Percentiles rank a stretch among this genome's conserved stretches.
Evolutionary conservation across 2,329 filamentous ascomycete species (phyloP).

Genomic region (Scedosporium aurantiacum): DNA sequence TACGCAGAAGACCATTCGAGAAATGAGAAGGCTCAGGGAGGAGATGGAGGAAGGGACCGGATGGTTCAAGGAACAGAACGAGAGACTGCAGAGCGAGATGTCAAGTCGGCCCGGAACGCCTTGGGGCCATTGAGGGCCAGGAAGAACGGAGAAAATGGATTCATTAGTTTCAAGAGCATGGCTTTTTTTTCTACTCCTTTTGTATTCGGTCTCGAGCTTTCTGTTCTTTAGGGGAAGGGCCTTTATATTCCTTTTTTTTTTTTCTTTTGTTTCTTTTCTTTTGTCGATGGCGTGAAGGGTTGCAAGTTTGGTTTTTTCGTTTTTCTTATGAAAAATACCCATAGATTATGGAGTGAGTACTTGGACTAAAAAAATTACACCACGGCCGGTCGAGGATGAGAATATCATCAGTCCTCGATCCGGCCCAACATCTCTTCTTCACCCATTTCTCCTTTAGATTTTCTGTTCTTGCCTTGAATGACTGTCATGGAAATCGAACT

Average conservation of each 20-base stretch:
- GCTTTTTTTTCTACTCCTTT: too few relatives aligned
- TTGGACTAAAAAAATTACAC: neutral
- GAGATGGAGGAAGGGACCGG: conserved; percentile 35
- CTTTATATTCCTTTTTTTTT: conserved; percentile 8
- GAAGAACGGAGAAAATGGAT: neutral
- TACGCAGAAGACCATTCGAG: conserved; percentile 25
- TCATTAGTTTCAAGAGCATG: too few relatives aligned
- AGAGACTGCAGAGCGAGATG: conserved; percentile 26
- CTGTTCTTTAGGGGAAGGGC: too few relatives aligned
- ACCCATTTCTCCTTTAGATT: neutral
- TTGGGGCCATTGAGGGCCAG: conserved; percentile 18
- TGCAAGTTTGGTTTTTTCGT: neutral
- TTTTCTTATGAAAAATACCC: conserved; percentile 2
- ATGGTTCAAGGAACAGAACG: conserved; percentile 36
- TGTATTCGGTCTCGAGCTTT: too few relatives aligned
- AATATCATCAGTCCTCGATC: neutral
- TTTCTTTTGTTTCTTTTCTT: conserved; percentile 8
- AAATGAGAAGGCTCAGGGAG: conserved; percentile 29
- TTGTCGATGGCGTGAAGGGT: conserved; percentile 5
- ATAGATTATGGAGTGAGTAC: neutral
- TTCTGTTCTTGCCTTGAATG: neutral
- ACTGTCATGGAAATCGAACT: too few relatives aligned
- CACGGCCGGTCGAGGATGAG: neutral
- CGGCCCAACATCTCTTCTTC: neutral
- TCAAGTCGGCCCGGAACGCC: conserved; percentile 22